phyloP scores from a whole-genome alignment of 2,329 filamentous ascomycete species.

The Lasiodiplodia sp. region DNA sequence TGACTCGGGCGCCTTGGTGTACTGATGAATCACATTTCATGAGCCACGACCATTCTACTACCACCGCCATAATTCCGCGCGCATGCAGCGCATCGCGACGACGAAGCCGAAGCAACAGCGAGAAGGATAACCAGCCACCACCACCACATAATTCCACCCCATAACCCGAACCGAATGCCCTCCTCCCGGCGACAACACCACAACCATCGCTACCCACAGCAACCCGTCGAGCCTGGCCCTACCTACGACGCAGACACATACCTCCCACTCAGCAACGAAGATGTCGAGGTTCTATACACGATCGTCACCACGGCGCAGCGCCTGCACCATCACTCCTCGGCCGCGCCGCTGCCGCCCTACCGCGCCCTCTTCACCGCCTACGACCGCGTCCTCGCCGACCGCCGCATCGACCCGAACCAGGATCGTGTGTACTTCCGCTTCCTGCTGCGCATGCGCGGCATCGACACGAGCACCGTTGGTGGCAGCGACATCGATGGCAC shows the following conservation, averaged over 20 bases:
- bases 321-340: constrained; percentile 62
- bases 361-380: constrained; percentile 84
- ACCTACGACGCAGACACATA: constrained; percentile 30
- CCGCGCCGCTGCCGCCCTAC: constrained; percentile 74
- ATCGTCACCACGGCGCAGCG: constrained; percentile 77
- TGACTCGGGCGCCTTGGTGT: constrained; percentile 21
- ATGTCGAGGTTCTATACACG: constrained; percentile 79
- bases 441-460: constrained; percentile 71
- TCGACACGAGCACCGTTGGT: neutral
- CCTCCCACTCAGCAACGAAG: constrained; percentile 51
- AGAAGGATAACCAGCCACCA: neutral
- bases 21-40: constrained; percentile 23
- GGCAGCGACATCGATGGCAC: constrained; percentile 42
- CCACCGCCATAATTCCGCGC: constrained; percentile 5
- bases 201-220: constrained; percentile 46
- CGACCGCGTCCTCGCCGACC: constrained; percentile 73
- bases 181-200: constrained; percentile 39
- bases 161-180: constrained; percentile 49
- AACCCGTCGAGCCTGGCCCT: constrained; percentile 35
- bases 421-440: constrained; percentile 80
- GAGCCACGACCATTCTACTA: constrained; percentile 6
- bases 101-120: constrained; percentile 37
- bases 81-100: constrained; percentile 48
- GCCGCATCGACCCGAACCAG: constrained; percentile 74
- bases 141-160: constrained; percentile 24